Percentiles rank a stretch among this genome's conserved stretches.
These are phyloP conservation scores for Butyriboletus loyo DNA, from an alignment of 768 basidiomycete species.

Conservation along the genomic window DNA sequence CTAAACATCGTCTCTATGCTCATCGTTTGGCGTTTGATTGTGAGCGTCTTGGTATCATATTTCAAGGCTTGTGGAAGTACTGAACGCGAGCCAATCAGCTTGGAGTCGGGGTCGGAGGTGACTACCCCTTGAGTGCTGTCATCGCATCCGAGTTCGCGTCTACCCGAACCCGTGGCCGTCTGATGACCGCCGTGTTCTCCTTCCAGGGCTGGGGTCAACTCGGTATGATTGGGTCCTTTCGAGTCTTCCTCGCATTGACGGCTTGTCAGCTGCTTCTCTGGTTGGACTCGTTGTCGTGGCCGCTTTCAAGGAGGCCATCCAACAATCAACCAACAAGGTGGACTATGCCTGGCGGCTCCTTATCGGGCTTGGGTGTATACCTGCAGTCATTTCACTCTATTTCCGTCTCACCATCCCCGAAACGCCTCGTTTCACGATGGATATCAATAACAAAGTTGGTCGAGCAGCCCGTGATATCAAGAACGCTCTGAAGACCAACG, in stretches of 20 bases:
- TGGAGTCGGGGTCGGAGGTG: constrained; percentile 82
- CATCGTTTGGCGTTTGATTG: constrained; percentile 76
- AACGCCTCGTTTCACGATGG: constrained; percentile 89
- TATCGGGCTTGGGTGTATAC: constrained; percentile 81
- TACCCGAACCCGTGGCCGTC: constrained; percentile 66
- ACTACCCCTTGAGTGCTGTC: constrained; percentile 78
- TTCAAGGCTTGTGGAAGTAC: neutral
- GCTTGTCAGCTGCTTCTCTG: constrained; percentile 52
- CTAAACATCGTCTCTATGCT: constrained; percentile 68
- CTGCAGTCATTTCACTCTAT: constrained; percentile 74
- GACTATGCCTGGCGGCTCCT: constrained; percentile 82
- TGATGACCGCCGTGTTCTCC: constrained; percentile 86
- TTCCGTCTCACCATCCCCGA: constrained; percentile 89
- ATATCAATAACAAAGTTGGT: constrained; percentile 72
- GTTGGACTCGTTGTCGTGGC: constrained; percentile 58
- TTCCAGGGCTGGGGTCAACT: constrained; percentile 87
- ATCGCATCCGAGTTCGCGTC: constrained; percentile 88
- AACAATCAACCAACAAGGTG: constrained; percentile 37
- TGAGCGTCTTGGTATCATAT: constrained; percentile 18
- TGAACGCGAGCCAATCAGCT: constrained; percentile 44
- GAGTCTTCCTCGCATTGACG: neutral
- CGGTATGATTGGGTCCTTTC: constrained; percentile 35
- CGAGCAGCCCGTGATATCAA: constrained; percentile 71
- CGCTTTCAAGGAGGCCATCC: constrained; percentile 59
- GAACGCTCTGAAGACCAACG: constrained; percentile 50